Evolutionary conservation across 2,329 filamentous ascomycete genomes (phyloP), one percentile per base, ranked within the genome.

Genomic region (Apiospora kogelbergensis): DNA sequence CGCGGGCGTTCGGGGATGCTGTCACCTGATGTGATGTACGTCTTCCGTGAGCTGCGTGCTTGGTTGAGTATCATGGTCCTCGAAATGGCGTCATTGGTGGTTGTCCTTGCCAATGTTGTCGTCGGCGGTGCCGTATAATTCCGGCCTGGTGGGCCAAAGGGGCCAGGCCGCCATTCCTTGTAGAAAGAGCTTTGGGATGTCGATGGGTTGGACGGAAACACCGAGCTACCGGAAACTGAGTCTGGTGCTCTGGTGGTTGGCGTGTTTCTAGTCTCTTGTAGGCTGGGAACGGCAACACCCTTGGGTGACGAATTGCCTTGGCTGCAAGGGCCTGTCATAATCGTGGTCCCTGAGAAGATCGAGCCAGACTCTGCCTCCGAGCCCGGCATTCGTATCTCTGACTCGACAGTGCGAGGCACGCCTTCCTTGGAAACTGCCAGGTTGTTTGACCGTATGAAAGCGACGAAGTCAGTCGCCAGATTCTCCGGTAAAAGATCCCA

Each of bases 401-500:
- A 71, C 17, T 72, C 72, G 13, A 71, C 26, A 11, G 65, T 41
- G 15, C 46, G 64, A 33, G 67, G 68, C 6, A 73, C 71, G 26
- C 70, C 68, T n/a, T 72, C 60, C 24, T 75, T 78, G 41, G 80
- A 77, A 17, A 79, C 74, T 17, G 83, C 79, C 17, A 88, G 77
- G 72, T 89, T 88, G 75, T 88, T 87, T 4, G 87, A 89, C 9
- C 86, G 82, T 68, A 89, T 87, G 69, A 89, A 89, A 10, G 85
- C 86, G 11, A 90, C 79, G 68, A 89, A 89, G 0, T 85, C 85
- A 63, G 85, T 87, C 0, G 87, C 87, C 33, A 82, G 83, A 66
- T 89, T 82, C 44, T 89, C 86, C 0, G 87, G 87, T 0, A 90
- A 79, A 57, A 89, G 77, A 71, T 89, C 85, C 88, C 88, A 90